Percentiles rank a stretch among this genome's conserved stretches.
Evolutionary conservation across 2,329 filamentous ascomycete species (phyloP).

Genomic region (Furcasterigmium sp.): DNA sequence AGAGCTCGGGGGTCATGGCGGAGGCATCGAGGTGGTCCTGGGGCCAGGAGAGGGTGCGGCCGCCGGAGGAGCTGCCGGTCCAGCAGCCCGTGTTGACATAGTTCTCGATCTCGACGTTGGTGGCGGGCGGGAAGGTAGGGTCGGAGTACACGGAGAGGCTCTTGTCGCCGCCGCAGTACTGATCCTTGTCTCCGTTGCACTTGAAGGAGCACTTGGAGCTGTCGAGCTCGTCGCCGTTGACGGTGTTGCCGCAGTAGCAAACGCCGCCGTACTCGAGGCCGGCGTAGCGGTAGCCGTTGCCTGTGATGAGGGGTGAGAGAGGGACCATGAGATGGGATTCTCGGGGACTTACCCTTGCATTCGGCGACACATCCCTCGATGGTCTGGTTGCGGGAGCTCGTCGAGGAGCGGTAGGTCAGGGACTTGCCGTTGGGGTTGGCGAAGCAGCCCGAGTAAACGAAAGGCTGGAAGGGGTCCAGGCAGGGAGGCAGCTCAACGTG

Average conservation of each 20-base stretch:
- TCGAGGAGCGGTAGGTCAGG: conserved; percentile 35
- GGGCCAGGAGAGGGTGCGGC: conserved; percentile 39
- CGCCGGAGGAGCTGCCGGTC: conserved; percentile 33
- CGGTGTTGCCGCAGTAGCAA: conserved; percentile 48
- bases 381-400: conserved; percentile 35
- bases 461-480: conserved; percentile 38
- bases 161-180: conserved; percentile 42
- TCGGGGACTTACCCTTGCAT: conserved; percentile 36
- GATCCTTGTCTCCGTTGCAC: conserved; percentile 39
- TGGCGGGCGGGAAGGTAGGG: conserved; percentile 37
- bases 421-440: conserved; percentile 26
- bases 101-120: conserved; percentile 38
- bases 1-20: conserved; percentile 35
- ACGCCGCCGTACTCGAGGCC: conserved; percentile 46
- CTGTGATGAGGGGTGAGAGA: conserved; percentile 15
- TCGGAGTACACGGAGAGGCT: conserved; percentile 44
- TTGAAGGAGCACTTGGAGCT: conserved; percentile 52
- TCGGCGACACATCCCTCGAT: conserved; percentile 40
- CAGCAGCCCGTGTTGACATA: conserved; percentile 62
- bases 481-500: conserved; percentile 40
- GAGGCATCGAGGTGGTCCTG: conserved; percentile 28
- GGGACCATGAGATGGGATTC: background rate
- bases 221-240: conserved; percentile 45
- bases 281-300: conserved; percentile 45
- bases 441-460: conserved; percentile 43